Percentiles rank a stretch among this genome's conserved stretches.
Evolutionary conservation across 441 rosid genomes (phyloP).

Genomic region (Populus hybrid): DNA sequence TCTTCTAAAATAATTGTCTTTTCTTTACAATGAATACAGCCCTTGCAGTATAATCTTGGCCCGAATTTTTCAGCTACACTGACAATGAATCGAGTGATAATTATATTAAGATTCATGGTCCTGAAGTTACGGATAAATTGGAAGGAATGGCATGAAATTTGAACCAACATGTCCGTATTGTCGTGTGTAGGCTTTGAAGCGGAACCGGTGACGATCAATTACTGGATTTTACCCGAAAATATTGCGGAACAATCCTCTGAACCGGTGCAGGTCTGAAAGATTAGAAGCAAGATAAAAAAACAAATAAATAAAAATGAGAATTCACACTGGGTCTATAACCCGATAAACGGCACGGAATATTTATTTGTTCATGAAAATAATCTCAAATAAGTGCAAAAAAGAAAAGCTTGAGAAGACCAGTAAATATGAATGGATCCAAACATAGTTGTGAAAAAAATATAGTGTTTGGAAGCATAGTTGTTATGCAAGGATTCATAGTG

Average conservation of each 20-base stretch:
- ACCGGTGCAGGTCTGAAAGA: constrained; percentile 73
- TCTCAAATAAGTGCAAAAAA: constrained; percentile 3
- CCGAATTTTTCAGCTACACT: too few species aligned
- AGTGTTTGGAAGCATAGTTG: too few species aligned
- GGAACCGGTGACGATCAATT: constrained; percentile 7
- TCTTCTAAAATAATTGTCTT: too few species aligned
- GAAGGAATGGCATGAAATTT: neutral
- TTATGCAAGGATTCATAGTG: too few species aligned
- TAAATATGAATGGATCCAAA: neutral
- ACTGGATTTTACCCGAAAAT: constrained; percentile 76
- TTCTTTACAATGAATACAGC: too few species aligned
- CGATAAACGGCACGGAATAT: too few species aligned
- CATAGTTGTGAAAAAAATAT: too few species aligned
- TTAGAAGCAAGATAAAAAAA: constrained; percentile 19
- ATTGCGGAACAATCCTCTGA: constrained; percentile 96
- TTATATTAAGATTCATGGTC: too few species aligned
- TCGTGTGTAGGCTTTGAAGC: neutral
- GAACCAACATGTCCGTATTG: neutral
- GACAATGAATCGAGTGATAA: too few species aligned
- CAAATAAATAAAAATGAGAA: constrained; percentile 6
- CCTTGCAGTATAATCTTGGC: too few species aligned
- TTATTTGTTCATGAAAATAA: too few species aligned
- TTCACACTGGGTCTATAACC: constrained; percentile 6
- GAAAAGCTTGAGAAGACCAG: neutral
- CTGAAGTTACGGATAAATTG: neutral